Conservation (phyloP, 2,329 filamentous ascomycete genomes). For the Pseudogymnoascus sp. region DNA sequence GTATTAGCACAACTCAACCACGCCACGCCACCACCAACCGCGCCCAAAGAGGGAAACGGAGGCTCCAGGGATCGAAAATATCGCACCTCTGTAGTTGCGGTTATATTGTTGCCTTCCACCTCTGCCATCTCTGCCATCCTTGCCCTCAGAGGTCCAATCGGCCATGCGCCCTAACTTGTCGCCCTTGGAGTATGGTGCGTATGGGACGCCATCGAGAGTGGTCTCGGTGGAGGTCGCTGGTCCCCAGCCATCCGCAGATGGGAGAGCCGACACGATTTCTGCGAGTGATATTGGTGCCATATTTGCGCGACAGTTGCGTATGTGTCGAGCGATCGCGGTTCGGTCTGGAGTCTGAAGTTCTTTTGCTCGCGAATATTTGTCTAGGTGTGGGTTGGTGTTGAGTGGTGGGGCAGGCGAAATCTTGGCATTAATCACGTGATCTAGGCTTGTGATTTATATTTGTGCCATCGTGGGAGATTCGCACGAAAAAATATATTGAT, state of each 20-base stretch:
- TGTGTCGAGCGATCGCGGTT: conserved; percentile 8
- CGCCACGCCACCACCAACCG: background rate
- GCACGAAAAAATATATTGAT: background rate
- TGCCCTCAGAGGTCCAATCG: conserved; percentile 90
- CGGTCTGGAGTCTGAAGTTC: conserved; percentile 6
- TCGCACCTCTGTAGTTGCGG: conserved; percentile 79
- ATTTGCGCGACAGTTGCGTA: conserved; percentile 20
- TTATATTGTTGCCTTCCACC: conserved; percentile 84
- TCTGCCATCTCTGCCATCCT: conserved; percentile 63
- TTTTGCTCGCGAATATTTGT: conserved; percentile 8
- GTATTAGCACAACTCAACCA: background rate
- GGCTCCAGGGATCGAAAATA: conserved; percentile 10
- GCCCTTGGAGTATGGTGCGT: conserved; percentile 96
- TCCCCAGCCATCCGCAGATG: conserved; percentile 77
- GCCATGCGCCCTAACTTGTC: conserved; percentile 99
- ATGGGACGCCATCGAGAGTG: conserved; percentile 88
- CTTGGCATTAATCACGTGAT: conserved; percentile 4
- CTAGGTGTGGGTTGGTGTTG: conserved; percentile 8
- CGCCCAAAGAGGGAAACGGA: background rate
- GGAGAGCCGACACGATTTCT: conserved; percentile 62
- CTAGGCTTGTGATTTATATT: background rate
- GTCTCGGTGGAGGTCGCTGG: conserved; percentile 75
- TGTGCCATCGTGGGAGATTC: background rate
- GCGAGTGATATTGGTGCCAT: conserved; percentile 49
- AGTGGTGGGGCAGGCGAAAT: conserved; percentile 8